Evolutionary conservation across 441 rosid genomes (phyloP), one percentile per base, ranked within the genome.

Genomic region (Lepidium campestre): DNA sequence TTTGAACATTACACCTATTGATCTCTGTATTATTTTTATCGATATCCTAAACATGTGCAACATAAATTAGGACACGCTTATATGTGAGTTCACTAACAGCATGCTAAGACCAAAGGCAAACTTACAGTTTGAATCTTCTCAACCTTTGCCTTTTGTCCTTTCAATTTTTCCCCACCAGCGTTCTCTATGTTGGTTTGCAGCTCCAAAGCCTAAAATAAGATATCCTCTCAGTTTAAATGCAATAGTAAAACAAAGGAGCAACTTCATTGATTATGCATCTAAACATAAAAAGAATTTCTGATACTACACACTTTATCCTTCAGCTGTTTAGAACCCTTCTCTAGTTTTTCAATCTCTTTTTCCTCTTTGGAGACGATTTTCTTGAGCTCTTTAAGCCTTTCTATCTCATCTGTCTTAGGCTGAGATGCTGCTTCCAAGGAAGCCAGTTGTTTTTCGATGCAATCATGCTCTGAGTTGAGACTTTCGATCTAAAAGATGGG

Each of bases 141-240:
- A 74, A 94, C 97, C 77, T 81, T 94, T 62, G 80, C 67, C 77
- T 91, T 94, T 67, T 94, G 99, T 37, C 74, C 74, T 76, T 87
- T 91, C 80, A 94, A 57, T 57, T 62, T 79, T 80, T 85, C 93
- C 66, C 97, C 99, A 20, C 96, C 97, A 44, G 89, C 91, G 73
- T 87, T 88, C 81, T 93, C 97, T 83, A 94, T 84, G 78, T 84
- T 85, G 67, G 71, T 83, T 80, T 91, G 99, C 68, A 94, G 91
- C 79, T 84, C 85, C 45, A 58, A 62, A 18, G 92, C 96, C 99
- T 94, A 67, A 49, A 73, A 71, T 23, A 32, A 78, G 71, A 64
- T 42, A 70, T 34, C 39, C n/a, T 23, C 22, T 56, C 39, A n/a
- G 37, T 49, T 44, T 11, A 32, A 13, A 54, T 54, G 22, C 70